Evolutionary conservation across 108 stramenopile genomes (phyloP), one percentile per base, ranked within the genome.

Genomic region (Asterionellopsis glacialis): DNA sequence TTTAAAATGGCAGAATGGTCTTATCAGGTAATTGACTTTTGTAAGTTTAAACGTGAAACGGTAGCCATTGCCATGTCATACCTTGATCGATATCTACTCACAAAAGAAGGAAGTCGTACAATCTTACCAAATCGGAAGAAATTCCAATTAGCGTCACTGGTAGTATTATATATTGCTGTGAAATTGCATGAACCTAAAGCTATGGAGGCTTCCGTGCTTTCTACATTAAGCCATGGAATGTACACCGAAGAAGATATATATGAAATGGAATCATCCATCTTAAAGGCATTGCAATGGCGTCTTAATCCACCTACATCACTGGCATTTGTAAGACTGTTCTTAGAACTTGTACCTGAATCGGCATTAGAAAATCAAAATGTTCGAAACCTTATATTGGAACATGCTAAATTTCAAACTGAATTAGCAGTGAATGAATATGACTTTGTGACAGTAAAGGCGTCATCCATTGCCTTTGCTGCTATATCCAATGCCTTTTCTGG

Each of bases 141-240:
- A 28, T 91, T 81, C 45, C 90, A 91, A 57, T 66, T 91, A 18
- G 84, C 85, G 26, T 81, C 86, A 54, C 84, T 91, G 82, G 87
- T 86, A 16, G 71, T 59, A 41, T 61, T 91, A 9, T 91, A 84
- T 65, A 69, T 85, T 41, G 84, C 90, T 23, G 84, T 91, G 53
- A 91, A 91, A 53, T 14, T 91, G 14, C 75, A 83, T 54, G 90
- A 91, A 64, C 83, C 86, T 41, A 42, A 84, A 33, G 85, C 74
- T 51, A 76, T 91, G 74, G 85, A 91, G 54, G 79, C 85, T n/a
- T 65, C 63, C 18, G 59, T 84, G 12, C 49, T 87, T 42, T 78
- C 79, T 12, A 80, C 72, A 57, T 69, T 91, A 6, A 83, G 84
- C 55, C 77, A 83, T 48, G 85, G 85, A 28, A 65, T 80, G 16